These are phyloP conservation scores for Aspergillus sclerotialis DNA, from an alignment of 2,329 filamentous ascomycete genomes.

Conservation along the genomic window DNA sequence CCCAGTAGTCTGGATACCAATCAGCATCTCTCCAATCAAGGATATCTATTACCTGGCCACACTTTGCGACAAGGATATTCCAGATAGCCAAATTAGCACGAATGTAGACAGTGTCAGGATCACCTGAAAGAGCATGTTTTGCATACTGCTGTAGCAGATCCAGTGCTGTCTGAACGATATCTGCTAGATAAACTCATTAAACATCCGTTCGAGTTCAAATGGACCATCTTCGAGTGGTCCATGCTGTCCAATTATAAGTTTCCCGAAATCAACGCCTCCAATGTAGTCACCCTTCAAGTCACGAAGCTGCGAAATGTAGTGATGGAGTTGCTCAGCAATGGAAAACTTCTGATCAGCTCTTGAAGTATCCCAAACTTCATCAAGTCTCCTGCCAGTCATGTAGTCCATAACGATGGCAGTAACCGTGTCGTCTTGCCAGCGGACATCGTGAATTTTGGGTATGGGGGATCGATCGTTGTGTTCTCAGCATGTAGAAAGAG, in stretches of 20 bases:
- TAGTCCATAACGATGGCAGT: slow-evolving; percentile 10
- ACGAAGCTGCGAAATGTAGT: slow-evolving; percentile 9
- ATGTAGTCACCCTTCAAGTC: slow-evolving; percentile 12
- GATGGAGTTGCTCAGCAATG: slow-evolving; percentile 10
- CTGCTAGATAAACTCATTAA: slow-evolving; percentile 14
- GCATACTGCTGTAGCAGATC: slow-evolving; percentile 9
- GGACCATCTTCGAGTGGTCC: slow-evolving; percentile 12
- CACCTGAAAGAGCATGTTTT: slow-evolving; percentile 9
- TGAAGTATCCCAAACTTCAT: slow-evolving; percentile 12
- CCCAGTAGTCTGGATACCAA: too few relatives aligned
- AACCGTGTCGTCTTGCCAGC: slow-evolving; percentile 5
- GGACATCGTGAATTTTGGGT: slow-evolving; percentile 8
- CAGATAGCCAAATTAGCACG: slow-evolving; percentile 11
- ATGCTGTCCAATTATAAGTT: slow-evolving; percentile 10
- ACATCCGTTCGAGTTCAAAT: slow-evolving; percentile 16
- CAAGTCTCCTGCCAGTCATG: slow-evolving; percentile 12
- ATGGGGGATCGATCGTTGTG: too few relatives aligned
- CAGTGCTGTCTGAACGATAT: slow-evolving; percentile 6
- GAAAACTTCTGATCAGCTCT: slow-evolving; percentile 8
- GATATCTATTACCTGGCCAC: slow-evolving; percentile 8
- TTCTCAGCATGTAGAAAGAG: too few relatives aligned
- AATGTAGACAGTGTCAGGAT: slow-evolving; percentile 12
- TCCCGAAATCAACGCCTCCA: slow-evolving; percentile 8
- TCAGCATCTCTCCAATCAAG: too few relatives aligned
- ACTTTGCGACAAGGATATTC: slow-evolving; percentile 8